These are phyloP conservation scores for Pontederia paniculata DNA, from an alignment of 176 grass and related monocot species.

Conservation along the genomic window DNA sequence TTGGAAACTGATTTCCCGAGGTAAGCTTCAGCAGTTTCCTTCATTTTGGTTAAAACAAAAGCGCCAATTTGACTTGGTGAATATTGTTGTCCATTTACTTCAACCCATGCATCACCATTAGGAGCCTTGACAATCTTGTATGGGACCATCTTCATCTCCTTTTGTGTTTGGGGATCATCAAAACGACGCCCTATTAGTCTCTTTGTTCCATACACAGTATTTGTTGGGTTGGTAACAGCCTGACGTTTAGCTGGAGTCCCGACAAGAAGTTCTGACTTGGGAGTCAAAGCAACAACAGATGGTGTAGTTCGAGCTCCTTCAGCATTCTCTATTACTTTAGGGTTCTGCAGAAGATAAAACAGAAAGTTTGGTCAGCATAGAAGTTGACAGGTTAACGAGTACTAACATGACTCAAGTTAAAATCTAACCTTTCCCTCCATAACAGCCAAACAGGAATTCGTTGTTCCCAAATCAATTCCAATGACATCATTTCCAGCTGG, in stretches of 20 bases:
- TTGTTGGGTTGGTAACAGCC: conserved; percentile 68
- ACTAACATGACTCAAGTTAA: background rate
- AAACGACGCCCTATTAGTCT: conserved; percentile 52
- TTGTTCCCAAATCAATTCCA: conserved; percentile 45
- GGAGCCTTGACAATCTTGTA: conserved; percentile 61
- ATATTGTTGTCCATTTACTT: conserved; percentile 54
- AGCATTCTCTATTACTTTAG: conserved; percentile 72
- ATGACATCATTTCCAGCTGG: conserved; percentile 40
- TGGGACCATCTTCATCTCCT: conserved; percentile 87
- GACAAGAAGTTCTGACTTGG: conserved; percentile 53
- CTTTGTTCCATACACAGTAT: conserved; percentile 73
- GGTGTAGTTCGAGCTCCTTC: conserved; percentile 64
- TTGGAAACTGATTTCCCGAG: conserved; percentile 55
- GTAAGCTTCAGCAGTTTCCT: conserved; percentile 66
- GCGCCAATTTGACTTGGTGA: conserved; percentile 68
- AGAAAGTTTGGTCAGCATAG: background rate
- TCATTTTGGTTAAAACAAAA: conserved; percentile 74
- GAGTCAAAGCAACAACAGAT: conserved; percentile 55
- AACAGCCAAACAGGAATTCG: conserved; percentile 46
- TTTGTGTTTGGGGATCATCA: conserved; percentile 69
- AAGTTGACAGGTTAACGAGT: conserved; percentile 1
- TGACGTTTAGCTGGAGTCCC: conserved; percentile 67
- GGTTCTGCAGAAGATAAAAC: conserved; percentile 25
- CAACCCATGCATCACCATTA: conserved; percentile 73
- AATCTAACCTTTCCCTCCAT: conserved; percentile 44